Evolutionary conservation across 2,329 filamentous ascomycete genomes (phyloP).

Genomic region (Penicillium sp.): DNA sequence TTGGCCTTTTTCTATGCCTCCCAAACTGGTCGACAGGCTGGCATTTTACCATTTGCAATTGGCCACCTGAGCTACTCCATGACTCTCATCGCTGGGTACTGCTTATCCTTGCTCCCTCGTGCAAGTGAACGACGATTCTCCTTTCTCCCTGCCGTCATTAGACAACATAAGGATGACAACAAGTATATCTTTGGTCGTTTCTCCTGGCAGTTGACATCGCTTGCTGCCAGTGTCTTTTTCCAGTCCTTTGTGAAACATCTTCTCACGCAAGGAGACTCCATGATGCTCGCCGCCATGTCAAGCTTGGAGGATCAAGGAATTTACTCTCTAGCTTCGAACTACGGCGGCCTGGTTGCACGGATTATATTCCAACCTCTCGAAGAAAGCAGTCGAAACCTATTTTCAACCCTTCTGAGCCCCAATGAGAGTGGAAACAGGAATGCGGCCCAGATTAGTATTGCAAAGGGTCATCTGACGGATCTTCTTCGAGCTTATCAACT

Average conservation of each 20-base stretch:
- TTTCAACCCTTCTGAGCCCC: conserved; percentile 71
- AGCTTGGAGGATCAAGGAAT: conserved; percentile 79
- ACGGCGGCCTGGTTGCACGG: conserved; percentile 82
- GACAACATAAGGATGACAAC: background rate
- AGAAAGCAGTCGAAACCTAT: conserved; percentile 86
- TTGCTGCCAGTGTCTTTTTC: conserved; percentile 79
- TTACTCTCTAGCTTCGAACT: conserved; percentile 92
- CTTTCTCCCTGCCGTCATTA: conserved; percentile 54
- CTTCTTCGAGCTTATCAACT: conserved; percentile 74
- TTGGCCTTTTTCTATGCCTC: conserved; percentile 66
- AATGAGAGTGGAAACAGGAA: conserved; percentile 17
- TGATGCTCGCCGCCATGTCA: conserved; percentile 78
- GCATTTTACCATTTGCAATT: conserved; percentile 82
- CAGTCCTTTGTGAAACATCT: conserved; percentile 91
- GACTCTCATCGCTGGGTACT: conserved; percentile 69
- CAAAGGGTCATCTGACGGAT: conserved; percentile 34
- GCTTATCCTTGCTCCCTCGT: conserved; percentile 58
- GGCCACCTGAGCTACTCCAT: conserved; percentile 78
- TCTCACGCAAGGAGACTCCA: conserved; percentile 89
- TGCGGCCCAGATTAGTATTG: conserved; percentile 21
- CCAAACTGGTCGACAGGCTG: conserved; percentile 55
- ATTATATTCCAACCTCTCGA: conserved; percentile 94
- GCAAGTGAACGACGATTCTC: conserved; percentile 65
- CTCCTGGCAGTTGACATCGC: conserved; percentile 66
- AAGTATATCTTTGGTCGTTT: conserved; percentile 63